Evolutionary conservation across 2,329 filamentous ascomycete species (phyloP), one percentile per base, ranked within the genome.

Genomic region (Fusarium humuli): DNA sequence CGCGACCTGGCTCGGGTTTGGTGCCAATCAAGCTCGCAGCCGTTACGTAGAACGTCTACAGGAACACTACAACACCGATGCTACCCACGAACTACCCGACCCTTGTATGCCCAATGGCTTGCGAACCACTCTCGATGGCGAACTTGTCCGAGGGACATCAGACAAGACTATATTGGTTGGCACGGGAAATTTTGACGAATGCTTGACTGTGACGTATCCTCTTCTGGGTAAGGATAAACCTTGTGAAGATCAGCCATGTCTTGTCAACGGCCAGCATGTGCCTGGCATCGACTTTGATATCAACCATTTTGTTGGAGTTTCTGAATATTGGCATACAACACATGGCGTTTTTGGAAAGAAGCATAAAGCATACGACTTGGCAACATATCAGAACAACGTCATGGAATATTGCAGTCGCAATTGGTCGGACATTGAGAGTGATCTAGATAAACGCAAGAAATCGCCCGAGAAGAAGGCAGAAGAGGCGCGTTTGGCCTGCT

Each of bases 321-420:
- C 95, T 2, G 96, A 99, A 78, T 99, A 97, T 81, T 99, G 96
- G 95, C 96, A 99, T 79, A 97, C 95, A 0, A 99, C 96, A 0
- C 96, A 99, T 75, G 94, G 96, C 57, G 91, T 98, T 3, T 98
- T 99, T 74, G 90, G 89, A 6, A 90, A 93, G 69, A 86, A 88
- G 66, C 91, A 92, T 71, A 92, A 94, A 72, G 89, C 92, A 0
- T 99, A 98, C 79, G 94, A 98, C 76, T 93, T 97, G 72, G 88
- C 91, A 66, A 94, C 92, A 0, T 99, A 98, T 75, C 94, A 98
- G 77, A 85, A 91, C 68, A 89, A 91, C 37, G 96, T 98, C 7
- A 87, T 90, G 65, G 88, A 93, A 9, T 98, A 97, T 76, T 99
- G 96, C 79, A 91, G 88, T 46, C 90, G 91, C 73, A 88, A 94